Base-by-base conservation (phyloP, 2,329 filamentous ascomycete species). In the Fusarium equiseti region DNA sequence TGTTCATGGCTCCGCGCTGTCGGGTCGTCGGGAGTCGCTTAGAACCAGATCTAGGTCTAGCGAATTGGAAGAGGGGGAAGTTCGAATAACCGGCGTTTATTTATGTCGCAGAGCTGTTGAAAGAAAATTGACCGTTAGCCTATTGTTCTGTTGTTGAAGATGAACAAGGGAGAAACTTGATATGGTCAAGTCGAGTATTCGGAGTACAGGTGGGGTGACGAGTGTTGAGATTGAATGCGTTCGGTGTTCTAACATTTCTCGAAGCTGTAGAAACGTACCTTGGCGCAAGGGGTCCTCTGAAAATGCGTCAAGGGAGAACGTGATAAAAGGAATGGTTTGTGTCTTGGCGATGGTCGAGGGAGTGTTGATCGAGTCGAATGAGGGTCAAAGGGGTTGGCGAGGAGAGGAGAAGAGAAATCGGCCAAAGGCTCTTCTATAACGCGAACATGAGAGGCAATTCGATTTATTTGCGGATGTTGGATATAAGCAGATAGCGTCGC, bases 361-460 rank as follows among this genome's bases (percentile, higher is more conserved):
- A 69, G 50, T 24, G 64, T 69, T 65, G 69, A 54, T 63, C 38
- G 63, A 59, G 59, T 56, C 43, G 52, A 56, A 59, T 42, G 48
- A 57, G 63, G 50, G 38, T 45, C 49, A 60, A 60, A 59, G 46
- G 53, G 63, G 63, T 55, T 54, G 29, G 59, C 42, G 68, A 59
- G 59, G 59, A 58, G 48, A 61, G 58, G 57, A 64, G 68, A 71
- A 61, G 56, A 69, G 53, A 71, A 65, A 63, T 57, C 55, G 56
- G 64, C 66, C 66, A 61, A 66, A 66, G 67, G 70, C 70, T 78
- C 75, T 77, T 76, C 78, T 81, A 81, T 79, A 79, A 81, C 74
- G 68, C 72, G 71, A 54, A 75, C 79, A 81, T 80, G 74, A 72
- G 70, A 76, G 65, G 70, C 72, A 64, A 50, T 48, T 52, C 51